phyloP scores from a whole-genome alignment of 495 filamentous ascomycete species.

The Bryoglossum gracile region DNA sequence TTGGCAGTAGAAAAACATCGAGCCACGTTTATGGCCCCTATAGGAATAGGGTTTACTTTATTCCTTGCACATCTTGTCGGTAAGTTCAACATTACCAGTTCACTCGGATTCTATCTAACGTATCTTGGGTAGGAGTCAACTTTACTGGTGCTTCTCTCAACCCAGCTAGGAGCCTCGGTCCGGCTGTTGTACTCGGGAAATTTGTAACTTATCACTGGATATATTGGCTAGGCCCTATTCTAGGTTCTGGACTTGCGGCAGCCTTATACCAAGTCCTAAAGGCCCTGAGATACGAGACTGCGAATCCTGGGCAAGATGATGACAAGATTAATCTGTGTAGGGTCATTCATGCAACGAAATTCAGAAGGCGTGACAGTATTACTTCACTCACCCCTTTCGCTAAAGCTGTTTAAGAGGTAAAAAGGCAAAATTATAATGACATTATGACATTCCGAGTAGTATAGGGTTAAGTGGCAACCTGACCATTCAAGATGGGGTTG shows the following conservation, averaged over 20 bases:
- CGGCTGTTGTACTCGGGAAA: conserved; percentile 49
- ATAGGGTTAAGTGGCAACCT: no score
- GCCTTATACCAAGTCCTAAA: conserved; percentile 58
- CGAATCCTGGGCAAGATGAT: conserved; percentile 64
- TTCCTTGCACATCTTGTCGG: conserved; percentile 44
- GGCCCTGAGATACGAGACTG: conserved; percentile 58
- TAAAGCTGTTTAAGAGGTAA: no score
- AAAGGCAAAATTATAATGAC: no score
- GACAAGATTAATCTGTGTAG: background rate
- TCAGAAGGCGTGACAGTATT: no score
- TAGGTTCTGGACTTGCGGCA: conserved; percentile 52
- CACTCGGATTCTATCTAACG: no score
- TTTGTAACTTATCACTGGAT: conserved; percentile 70
- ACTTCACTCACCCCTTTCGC: no score
- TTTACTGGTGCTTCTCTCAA: conserved; percentile 70
- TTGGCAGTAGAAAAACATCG: conserved; percentile 48
- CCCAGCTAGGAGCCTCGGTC: conserved; percentile 64
- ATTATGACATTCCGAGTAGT: no score
- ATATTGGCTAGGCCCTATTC: conserved; percentile 51
- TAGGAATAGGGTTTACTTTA: conserved; percentile 44
- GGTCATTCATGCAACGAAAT: no score
- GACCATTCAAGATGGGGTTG: no score
- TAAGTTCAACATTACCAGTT: background rate
- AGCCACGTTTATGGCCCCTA: conserved; percentile 40
- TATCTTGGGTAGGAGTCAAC: conserved; percentile 53